Base-by-base conservation (phyloP, 331 rosid species). In the Prunus yedoensis region DNA sequence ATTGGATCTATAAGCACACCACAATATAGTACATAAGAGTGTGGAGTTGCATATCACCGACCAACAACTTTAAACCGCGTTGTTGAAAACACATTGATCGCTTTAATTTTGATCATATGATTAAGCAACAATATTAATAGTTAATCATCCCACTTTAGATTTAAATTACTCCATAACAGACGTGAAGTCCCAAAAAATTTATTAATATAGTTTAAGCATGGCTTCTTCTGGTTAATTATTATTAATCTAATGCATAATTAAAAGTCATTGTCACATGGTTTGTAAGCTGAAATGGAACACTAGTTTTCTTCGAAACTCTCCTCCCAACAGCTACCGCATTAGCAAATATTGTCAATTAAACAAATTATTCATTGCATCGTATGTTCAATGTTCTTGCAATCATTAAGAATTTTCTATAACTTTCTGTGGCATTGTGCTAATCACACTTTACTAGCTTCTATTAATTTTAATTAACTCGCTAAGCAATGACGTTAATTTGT, bases 401-500 rank as follows among this genome's bases (percentile, higher is more conserved):
- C 46, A 50, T 51, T 7, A 35, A 49, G 45, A 68, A 25, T 49
- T 53, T 52, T 12, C 66, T 27, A 25, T 54, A 38, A 38, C 43
- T 38, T 38, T 38, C 43, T 38, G 43, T 38, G 43, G 43, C 43
- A 5, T 38, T 38, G 43, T 38, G 45, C 45, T 35, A 43, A 68
- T 38, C 43, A 35, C 73, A 49, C 60, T 27, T 68, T 2, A 35
- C 30, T n/a, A 3, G 62, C 35, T 23, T 59, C 14, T 23, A 2
- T 35, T 35, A 5, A 35, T 35, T 35, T 27, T 59, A 25, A 59
- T 47, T 20, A 45, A 57, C 30, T 38, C 13, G 45, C 49, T 70
- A 62, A 78, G 71, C 81, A 70, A 54, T 70, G 77, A 63, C 67
- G 73, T 52, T 71, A 13, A 27, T 60, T 25, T 8, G 28, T 21